These are phyloP conservation scores for Citeromyces nyonsensis DNA, from an alignment of 805 yeast genomes.

Conservation along the genomic window DNA sequence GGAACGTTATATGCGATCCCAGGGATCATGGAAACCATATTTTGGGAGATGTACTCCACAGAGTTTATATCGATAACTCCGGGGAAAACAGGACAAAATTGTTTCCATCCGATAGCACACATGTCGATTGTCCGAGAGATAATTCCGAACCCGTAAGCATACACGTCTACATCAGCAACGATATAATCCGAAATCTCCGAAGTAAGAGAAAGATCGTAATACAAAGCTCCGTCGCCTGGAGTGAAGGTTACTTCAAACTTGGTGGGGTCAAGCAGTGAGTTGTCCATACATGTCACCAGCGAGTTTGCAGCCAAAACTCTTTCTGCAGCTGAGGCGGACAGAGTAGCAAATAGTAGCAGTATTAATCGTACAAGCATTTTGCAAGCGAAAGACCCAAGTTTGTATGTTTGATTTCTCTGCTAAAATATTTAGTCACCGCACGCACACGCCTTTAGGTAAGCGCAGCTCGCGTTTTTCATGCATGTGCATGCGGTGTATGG, in stretches of 20 bases:
- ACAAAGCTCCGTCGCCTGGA: constrained; percentile 54
- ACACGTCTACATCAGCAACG: constrained; percentile 55
- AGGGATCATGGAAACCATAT: constrained; percentile 47
- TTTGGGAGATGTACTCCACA: constrained; percentile 35
- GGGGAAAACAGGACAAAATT: constrained; percentile 80
- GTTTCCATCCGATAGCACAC: constrained; percentile 62
- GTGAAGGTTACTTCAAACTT: constrained; percentile 62
- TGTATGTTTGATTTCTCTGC: too few species aligned
- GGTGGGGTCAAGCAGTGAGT: constrained; percentile 57
- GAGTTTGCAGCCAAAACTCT: constrained; percentile 48
- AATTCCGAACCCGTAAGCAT: constrained; percentile 74
- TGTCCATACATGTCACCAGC: constrained; percentile 74
- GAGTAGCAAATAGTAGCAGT: background rate
- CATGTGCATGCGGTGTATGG: too few species aligned
- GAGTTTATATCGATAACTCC: constrained; percentile 71
- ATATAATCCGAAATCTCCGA: constrained; percentile 56
- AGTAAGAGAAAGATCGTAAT: constrained; percentile 53
- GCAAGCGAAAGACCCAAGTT: too few species aligned
- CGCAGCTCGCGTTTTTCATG: too few species aligned
- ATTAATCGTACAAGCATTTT: background rate
- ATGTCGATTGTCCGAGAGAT: constrained; percentile 42
- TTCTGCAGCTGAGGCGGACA: constrained; percentile 4
- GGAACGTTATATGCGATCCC: constrained; percentile 80
- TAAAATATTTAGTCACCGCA: too few species aligned
- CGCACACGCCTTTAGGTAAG: too few species aligned